A percentile compares a stretch with the other conserved stretches of the same genome.
These are phyloP conservation scores for Dothideomycetes sp. DNA, from an alignment of 2,329 filamentous ascomycete species.

Conservation along the genomic window DNA sequence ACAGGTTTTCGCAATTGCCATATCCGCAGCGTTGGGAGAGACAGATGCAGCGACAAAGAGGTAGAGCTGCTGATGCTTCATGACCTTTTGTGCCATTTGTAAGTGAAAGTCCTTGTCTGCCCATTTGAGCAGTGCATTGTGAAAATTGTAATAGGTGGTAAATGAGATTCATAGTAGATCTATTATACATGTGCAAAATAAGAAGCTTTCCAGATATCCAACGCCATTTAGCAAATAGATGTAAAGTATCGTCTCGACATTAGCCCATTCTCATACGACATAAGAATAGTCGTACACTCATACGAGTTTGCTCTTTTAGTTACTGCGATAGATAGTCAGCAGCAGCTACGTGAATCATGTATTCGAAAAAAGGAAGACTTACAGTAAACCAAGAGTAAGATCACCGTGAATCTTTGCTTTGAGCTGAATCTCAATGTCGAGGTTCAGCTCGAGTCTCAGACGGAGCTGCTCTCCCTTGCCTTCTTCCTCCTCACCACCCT, in stretches of 20 bases:
- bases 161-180: no score
- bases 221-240: conserved; percentile 5
- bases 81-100: no score
- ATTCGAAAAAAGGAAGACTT: conserved; percentile 16
- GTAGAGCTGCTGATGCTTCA: no score
- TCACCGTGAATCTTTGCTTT: conserved; percentile 57
- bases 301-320: conserved; percentile 6
- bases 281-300: background rate
- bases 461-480: conserved; percentile 41
- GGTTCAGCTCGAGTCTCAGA: conserved; percentile 47
- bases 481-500: conserved; percentile 23
- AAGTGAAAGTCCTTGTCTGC: no score
- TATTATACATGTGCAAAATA: background rate
- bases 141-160: no score
- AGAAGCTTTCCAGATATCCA: background rate
- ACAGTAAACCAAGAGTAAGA: conserved; percentile 46
- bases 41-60: no score
- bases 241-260: conserved; percentile 7
- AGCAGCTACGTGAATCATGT: background rate
- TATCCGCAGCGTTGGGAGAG: no score
- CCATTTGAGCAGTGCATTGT: no score
- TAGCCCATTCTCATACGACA: background rate
- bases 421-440: conserved; percentile 52
- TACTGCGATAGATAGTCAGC: conserved; percentile 7
- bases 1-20: no score